A percentile compares a stretch with the other conserved stretches of the same genome.
Conservation (phyloP, 2,329 filamentous ascomycete genomes). For the Pezicula radicicola region DNA sequence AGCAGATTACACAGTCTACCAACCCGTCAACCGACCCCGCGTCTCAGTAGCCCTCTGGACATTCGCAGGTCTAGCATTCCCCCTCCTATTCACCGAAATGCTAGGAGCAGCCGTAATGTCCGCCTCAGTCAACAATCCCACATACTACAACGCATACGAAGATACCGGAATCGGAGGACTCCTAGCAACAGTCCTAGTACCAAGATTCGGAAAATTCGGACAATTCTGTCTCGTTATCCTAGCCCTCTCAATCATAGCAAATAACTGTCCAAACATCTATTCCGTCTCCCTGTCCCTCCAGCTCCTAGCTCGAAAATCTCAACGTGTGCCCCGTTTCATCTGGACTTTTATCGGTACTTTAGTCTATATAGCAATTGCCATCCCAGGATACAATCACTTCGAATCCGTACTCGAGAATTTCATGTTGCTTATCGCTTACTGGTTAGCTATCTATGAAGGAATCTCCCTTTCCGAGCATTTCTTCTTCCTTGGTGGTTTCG, state of each 20-base stretch:
- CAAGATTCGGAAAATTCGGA: slow-evolving; percentile 64
- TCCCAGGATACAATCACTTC: slow-evolving; percentile 67
- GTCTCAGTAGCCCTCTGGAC: slow-evolving; percentile 66
- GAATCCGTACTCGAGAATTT: slow-evolving; percentile 65
- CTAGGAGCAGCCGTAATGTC: slow-evolving; percentile 69
- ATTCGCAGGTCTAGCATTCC: slow-evolving; percentile 65
- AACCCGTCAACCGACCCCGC: slow-evolving; percentile 58
- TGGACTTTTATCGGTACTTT: slow-evolving; percentile 62
- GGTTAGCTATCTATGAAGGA: slow-evolving; percentile 71
- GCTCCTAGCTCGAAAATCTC: slow-evolving; percentile 55
- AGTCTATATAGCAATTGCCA: slow-evolving; percentile 65
- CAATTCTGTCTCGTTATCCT: slow-evolving; percentile 69
- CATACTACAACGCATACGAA: slow-evolving; percentile 52
- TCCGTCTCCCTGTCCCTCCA: slow-evolving; percentile 66
- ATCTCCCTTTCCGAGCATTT: slow-evolving; percentile 66
- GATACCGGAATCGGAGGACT: slow-evolving; percentile 63
- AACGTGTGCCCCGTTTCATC: slow-evolving; percentile 62
- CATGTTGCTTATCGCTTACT: slow-evolving; percentile 68
- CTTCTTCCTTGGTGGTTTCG: slow-evolving; percentile 60
- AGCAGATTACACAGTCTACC: slow-evolving; percentile 79
- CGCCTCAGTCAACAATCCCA: slow-evolving; percentile 53
- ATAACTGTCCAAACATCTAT: slow-evolving; percentile 73
- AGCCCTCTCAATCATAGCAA: slow-evolving; percentile 64
- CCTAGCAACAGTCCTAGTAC: slow-evolving; percentile 61
- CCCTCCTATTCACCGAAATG: slow-evolving; percentile 71